Conservation (phyloP, 2,329 filamentous ascomycete genomes). For the Dryadomyces sulphureus region DNA sequence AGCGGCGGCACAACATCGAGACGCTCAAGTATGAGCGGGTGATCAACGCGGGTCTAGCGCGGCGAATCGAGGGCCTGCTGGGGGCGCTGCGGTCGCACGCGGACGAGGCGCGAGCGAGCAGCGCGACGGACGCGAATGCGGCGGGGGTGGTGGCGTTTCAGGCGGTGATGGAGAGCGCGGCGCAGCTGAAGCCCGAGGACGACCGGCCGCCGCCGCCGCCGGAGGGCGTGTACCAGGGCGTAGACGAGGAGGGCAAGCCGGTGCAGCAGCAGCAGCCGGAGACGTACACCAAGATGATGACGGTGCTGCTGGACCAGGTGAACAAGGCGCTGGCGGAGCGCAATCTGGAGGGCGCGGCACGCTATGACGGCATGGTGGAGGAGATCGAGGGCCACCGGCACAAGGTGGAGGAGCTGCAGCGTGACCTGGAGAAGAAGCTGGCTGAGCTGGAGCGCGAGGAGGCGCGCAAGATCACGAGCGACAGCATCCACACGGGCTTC, state of each 20-base stretch:
- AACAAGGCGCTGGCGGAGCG: slow-evolving; percentile 65
- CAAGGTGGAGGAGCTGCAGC: slow-evolving; percentile 68
- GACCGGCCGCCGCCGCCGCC: slow-evolving; percentile 61
- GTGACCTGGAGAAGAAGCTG: slow-evolving; percentile 58
- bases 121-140: slow-evolving; percentile 25
- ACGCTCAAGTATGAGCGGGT: slow-evolving; percentile 84
- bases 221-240: slow-evolving; percentile 67
- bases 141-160: slow-evolving; percentile 76
- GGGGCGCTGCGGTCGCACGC: slow-evolving; percentile 60
- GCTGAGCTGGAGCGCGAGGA: slow-evolving; percentile 75
- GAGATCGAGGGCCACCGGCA: slow-evolving; percentile 63
- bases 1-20: slow-evolving; percentile 77
- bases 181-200: slow-evolving; percentile 49
- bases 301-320: slow-evolving; percentile 84
- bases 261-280: slow-evolving; percentile 60
- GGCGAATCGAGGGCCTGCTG: slow-evolving; percentile 69
- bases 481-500: slow-evolving; percentile 77
- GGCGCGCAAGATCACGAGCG: slow-evolving; percentile 82
- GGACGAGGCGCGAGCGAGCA: slow-evolving; percentile 40
- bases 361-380: slow-evolving; percentile 61
- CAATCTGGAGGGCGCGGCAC: slow-evolving; percentile 30
- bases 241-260: slow-evolving; percentile 56
- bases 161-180: slow-evolving; percentile 69
- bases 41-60: slow-evolving; percentile 81
- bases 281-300: slow-evolving; percentile 95